Base-by-base conservation (phyloP, 202 grass and related monocot species). In the Zizania palustris region DNA sequence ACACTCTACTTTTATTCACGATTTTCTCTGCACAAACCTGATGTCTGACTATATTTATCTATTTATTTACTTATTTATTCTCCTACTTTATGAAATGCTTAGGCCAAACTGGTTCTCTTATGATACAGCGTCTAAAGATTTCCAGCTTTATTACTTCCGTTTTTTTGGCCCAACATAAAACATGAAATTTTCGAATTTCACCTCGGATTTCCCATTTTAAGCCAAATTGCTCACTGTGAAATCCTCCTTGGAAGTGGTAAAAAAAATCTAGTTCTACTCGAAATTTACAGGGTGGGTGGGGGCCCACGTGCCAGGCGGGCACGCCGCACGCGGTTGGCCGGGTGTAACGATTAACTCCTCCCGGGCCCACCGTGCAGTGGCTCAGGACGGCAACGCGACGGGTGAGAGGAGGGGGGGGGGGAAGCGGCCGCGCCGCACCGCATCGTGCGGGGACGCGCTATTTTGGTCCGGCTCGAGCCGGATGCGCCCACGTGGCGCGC, bases 171-270 rank as follows among this genome's bases (percentile, higher is more conserved):
- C 28, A 28, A 28, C 28, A 28, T 28, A 28, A 28, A 28, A 28
- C 5, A 11, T 5, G 51, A 16, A 55, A 55, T 20, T 11, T 19
- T 50, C 60, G 45, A 57, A 55, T 55, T 37, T 50, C 57, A 64
- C 79, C 73, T 86, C 72, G 79, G 85, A 87, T 87, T 28, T 73
- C 85, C 73, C 46, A 14, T 37, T 58, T 49, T 28, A 4, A 22
- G 70, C n/a, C 0, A 67, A 33, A 63, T 4, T 4, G 28, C 0
- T 10, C 28, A 28, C 28, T 5, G 10, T 5, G 28, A 5, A 57
- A 8, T 20, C 13, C 44, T 18, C 16, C 41, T 21, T 22, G 15
- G 20, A 50, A 72, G 28, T 0, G 13, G 67, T 60, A 58, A 58
- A 43, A 51, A 28, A 28, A 51, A 42, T 1, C 14, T n/a, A 51